These are phyloP conservation scores for Euptelea pleiosperma DNA, from an alignment of 164 flowering plant species.

Conservation along the genomic window DNA sequence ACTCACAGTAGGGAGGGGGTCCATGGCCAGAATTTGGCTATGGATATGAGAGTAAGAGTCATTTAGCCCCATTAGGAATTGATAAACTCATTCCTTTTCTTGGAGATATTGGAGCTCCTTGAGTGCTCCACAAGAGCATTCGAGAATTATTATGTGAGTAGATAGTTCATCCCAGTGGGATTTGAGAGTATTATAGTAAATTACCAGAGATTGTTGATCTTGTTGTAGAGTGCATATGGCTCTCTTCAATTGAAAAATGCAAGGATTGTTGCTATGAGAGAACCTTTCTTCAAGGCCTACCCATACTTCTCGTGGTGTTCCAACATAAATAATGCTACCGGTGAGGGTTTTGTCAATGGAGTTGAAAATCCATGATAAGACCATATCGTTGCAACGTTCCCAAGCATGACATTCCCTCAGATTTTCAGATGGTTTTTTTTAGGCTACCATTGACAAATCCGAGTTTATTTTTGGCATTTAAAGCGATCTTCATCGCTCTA, in stretches of 20 bases:
- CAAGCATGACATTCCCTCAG: not conserved
- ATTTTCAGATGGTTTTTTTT: not conserved
- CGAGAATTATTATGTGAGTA: too few species aligned
- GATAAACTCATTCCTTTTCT: too few species aligned
- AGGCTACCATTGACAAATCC: not conserved
- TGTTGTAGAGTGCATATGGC: not conserved
- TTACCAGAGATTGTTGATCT: not conserved
- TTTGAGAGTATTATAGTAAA: too few species aligned
- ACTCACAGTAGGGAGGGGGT: too few species aligned
- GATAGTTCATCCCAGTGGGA: too few species aligned
- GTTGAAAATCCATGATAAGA: not conserved
- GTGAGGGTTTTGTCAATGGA: not conserved
- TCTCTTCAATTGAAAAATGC: not conserved
- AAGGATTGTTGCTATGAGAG: not conserved
- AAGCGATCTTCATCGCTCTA: slow-evolving; percentile 2
- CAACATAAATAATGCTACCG: not conserved
- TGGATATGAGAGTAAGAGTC: too few species aligned
- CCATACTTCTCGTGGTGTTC: not conserved
- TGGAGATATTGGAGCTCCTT: too few species aligned
- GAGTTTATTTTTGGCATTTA: not conserved
- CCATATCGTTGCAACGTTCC: not conserved
- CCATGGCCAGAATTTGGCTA: too few species aligned
- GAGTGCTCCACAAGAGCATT: too few species aligned
- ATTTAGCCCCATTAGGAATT: too few species aligned
- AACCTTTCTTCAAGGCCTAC: not conserved